Base-by-base conservation (phyloP, 225 moss, liverwort and hornwort genomes). In the Physcomitrellopsis africana region DNA sequence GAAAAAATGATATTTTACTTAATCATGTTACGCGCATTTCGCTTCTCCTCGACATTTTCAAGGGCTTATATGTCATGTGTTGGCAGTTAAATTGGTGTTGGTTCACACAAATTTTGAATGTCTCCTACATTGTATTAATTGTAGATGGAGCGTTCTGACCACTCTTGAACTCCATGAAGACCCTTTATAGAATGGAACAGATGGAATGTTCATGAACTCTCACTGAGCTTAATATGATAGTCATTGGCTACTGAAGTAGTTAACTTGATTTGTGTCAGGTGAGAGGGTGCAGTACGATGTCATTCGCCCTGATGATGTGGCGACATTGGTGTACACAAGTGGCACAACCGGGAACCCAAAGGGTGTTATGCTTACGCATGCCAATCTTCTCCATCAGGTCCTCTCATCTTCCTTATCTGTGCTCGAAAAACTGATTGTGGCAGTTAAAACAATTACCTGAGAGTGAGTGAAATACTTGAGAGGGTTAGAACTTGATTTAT, bases 321-420 rank as follows among this genome's bases (percentile, higher is more conserved):
- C 93, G 11, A 93, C 93, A 48, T 77, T 93, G 42, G 93, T 93
- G 17, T 93, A 93, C 81, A 93, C 93, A 20, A 93, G 93, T 79
- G 93, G 93, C 27, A 93, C 93, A 7, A 87, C 93, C 9, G 93
- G 93, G 17, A 91, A 87, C 67, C 93, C 93, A 3, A 93, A 93
- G 70, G 93, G 86, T 65, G 93, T 93, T 63, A 89, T 93, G 93
- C 81, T 93, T 54, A 91, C 91, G 32, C 93, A 93, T 72, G 91
- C 89, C 29, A 93, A 93, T 81, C 85, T 93, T 52, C 91, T 93
- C 41, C 93, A 93, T 76, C 93, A 93, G 89, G 91, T 93, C 47
- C 42, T 51, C 18, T 9, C 58, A 23, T 55, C 62, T 70, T 11
- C 57, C 58, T 69, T 63, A 27, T 55, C 12, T 62, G 37, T 23